These are phyloP conservation scores for Fusarium mexicanum DNA, from an alignment of 2,329 filamentous ascomycete genomes.

Conservation along the genomic window DNA sequence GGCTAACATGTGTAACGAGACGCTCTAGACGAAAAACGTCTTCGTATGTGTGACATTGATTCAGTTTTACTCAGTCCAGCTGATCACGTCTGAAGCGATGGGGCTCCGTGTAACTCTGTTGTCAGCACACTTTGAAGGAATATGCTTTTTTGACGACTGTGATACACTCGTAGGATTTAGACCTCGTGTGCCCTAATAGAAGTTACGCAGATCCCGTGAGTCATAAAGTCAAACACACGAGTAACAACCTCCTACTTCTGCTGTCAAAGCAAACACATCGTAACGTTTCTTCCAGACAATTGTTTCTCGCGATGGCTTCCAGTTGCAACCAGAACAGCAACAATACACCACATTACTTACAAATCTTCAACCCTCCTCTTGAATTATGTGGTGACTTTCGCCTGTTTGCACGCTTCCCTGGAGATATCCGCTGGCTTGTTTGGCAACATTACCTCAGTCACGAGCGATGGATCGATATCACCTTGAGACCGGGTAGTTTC, in stretches of 20 bases:
- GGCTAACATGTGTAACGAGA: not conserved
- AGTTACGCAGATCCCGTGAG: not conserved
- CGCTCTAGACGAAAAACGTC: rapidly evolving
- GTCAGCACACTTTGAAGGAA: not conserved
- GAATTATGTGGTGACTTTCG: not conserved
- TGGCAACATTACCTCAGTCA: not conserved
- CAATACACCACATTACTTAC: not conserved
- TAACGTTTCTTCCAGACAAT: not conserved
- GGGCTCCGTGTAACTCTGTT: not conserved
- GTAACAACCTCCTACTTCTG: rapidly evolving
- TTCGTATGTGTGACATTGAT: rapidly evolving
- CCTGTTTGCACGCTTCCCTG: not conserved
- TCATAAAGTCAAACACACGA: not conserved
- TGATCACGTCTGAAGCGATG: not conserved
- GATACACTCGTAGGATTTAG: not conserved
- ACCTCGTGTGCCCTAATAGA: not conserved
- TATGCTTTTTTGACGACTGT: not conserved
- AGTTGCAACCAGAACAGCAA: not conserved
- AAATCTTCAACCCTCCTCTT: not conserved
- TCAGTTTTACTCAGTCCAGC: rapidly evolving
- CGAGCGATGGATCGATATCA: not conserved
- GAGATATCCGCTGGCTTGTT: not conserved
- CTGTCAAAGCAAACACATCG: not conserved
- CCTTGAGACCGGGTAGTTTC: rapidly evolving
- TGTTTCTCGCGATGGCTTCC: not conserved